phyloP scores from a whole-genome alignment of 2,329 filamentous ascomycete species.

The Nemania sp. region DNA sequence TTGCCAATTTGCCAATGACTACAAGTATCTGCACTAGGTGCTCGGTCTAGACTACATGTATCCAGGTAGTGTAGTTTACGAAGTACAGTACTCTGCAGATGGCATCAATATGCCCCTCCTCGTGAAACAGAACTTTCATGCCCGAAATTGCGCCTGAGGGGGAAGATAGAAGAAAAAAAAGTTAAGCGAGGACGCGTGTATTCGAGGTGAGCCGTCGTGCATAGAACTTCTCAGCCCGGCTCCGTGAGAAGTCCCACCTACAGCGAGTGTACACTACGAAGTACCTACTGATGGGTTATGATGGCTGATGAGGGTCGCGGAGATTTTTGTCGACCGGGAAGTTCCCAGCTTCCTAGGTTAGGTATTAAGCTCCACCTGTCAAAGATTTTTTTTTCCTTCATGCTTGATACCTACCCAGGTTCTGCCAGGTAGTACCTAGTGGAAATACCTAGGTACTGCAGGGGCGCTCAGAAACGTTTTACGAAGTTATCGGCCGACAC shows the following conservation, averaged over 20 bases:
- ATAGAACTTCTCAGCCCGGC: too few species aligned
- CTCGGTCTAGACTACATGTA: too few species aligned
- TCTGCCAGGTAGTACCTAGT: too few species aligned
- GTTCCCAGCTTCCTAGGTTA: neutral
- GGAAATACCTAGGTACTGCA: slow-evolving; percentile 6
- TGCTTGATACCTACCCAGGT: too few species aligned
- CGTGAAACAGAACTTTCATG: slow-evolving; percentile 15
- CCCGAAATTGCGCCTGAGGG: slow-evolving; percentile 20
- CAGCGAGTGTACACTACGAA: too few species aligned
- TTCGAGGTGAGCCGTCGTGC: neutral
- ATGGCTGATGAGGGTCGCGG: neutral
- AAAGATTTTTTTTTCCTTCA: too few species aligned
- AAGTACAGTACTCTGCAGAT: neutral
- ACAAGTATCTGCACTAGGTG: too few species aligned
- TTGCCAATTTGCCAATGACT: too few species aligned
- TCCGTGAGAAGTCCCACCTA: neutral
- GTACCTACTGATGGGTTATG: neutral
- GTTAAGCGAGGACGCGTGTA: neutral
- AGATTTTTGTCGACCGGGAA: slow-evolving; percentile 4
- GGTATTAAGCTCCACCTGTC: too few species aligned
- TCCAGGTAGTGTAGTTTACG: neutral
- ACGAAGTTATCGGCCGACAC: slow-evolving; percentile 17
- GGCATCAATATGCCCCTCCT: neutral
- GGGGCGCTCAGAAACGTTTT: slow-evolving; percentile 18
- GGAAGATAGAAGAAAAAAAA: too few species aligned